Base-by-base conservation (phyloP, 139 green algal genomes). In the Tetraselmis chui region DNA sequence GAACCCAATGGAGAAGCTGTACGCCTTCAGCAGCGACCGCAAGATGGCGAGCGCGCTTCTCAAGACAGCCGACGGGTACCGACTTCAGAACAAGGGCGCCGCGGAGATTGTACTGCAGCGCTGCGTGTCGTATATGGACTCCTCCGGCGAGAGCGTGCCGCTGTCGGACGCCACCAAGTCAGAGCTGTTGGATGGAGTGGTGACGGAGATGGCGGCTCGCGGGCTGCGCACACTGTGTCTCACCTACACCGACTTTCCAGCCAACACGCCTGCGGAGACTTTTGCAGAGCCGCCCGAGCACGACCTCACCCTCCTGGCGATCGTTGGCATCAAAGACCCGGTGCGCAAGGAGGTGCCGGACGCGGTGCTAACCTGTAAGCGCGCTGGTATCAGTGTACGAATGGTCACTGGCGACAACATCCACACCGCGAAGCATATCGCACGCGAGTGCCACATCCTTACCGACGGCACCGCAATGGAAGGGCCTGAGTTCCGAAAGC, bases 391-490 rank as follows among this genome's bases (percentile, higher is more conserved):
- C 88, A 83, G 32, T 0, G 96, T 99, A 83, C 95, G 95, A 85
- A 99, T 99, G 96, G 96, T 99, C 27, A 99, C 96, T 2, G 96
- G 97, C 23, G 97, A 99, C 90, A 99, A 99, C 91, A 92, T 98
- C 30, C 88, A 97, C 88, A 99, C 97, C 1, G 97, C 97, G 2
- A 89, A 92, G 78, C 95, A 98, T 88, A 99, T 99, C 27, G 97
- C 96, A 1, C 89, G 90, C 32, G 97, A 99, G 89, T 98, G 95
- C 87, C 94, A 94, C 87, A 99, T 99, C 83, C 88, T 98, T 28
- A 92, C 88, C 0, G 83, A 90, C 0, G 90, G 88, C 32, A 79
- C 94, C 0, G 94, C 93, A 0, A 89, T 99, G 83, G 96, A 98
- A 85, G 96, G 96, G 2, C 93, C 94, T 30, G 85, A 88, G 45